Conservation (phyloP, 345 rosid species). For the Firmiana major region DNA sequence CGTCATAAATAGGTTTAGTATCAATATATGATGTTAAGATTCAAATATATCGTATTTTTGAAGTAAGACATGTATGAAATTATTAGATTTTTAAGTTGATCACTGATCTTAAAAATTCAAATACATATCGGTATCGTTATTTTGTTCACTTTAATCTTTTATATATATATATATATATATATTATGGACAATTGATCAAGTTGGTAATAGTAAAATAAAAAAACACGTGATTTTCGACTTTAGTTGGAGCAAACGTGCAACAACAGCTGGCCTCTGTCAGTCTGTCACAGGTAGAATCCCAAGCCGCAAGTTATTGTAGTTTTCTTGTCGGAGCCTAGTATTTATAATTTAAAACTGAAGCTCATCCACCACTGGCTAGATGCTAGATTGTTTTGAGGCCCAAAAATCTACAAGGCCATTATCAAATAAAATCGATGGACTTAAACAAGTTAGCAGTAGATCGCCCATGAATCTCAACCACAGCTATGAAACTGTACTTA, state of each 20-base stretch:
- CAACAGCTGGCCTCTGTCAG: background rate
- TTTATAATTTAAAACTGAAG: background rate
- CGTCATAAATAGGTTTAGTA: too few relatives aligned
- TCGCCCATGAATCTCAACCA: background rate
- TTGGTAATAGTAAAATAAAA: background rate
- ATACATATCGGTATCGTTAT: too few relatives aligned
- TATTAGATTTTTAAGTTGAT: too few relatives aligned
- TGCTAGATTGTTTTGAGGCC: background rate
- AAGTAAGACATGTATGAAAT: too few relatives aligned
- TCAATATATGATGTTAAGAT: too few relatives aligned
- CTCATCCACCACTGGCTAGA: background rate
- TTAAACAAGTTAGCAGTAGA: background rate
- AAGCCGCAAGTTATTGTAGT: background rate
- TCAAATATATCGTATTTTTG: too few relatives aligned
- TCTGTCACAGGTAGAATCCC: background rate
- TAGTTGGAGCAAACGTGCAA: background rate
- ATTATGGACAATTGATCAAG: constrained; percentile 3
- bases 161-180: too few relatives aligned
- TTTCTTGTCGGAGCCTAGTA: background rate
- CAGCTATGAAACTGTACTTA: constrained; percentile 14
- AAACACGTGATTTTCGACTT: too few relatives aligned
- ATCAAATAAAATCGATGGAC: background rate
- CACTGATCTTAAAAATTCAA: too few relatives aligned
- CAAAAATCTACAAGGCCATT: background rate
- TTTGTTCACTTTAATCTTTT: too few relatives aligned